Percentiles rank a stretch among this genome's conserved stretches.
Evolutionary conservation across 1,139 yeast genomes (phyloP).

Genomic region (Debaryomyces robertsiae): DNA sequence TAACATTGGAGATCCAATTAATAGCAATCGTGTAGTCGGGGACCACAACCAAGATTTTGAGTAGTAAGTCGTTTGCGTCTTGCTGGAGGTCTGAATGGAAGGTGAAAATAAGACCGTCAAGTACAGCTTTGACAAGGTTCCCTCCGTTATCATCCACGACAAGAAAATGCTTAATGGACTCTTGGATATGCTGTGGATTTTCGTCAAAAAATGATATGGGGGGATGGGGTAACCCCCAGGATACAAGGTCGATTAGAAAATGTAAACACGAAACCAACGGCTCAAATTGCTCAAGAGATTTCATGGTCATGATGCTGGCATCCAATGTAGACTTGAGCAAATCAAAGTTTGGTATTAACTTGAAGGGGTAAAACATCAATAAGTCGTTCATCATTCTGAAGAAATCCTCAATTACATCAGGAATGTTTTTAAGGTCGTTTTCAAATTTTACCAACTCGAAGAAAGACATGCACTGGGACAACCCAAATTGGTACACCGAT

Average conservation of each 20-base stretch:
- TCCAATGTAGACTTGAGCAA: constrained; percentile 61
- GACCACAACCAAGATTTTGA: constrained; percentile 63
- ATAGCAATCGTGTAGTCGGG: constrained; percentile 45
- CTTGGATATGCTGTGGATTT: constrained; percentile 49
- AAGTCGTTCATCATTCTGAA: constrained; percentile 83
- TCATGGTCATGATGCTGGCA: constrained; percentile 59
- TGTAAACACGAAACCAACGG: constrained; percentile 73
- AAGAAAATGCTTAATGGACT: constrained; percentile 43
- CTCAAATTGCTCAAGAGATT: constrained; percentile 63
- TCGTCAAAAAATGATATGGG: constrained; percentile 72
- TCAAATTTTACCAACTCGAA: constrained; percentile 33
- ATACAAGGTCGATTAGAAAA: constrained; percentile 72
- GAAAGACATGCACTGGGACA: constrained; percentile 47
- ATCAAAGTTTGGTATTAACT: constrained; percentile 58
- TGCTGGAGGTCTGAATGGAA: constrained; percentile 72
- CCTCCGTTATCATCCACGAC: constrained; percentile 57
- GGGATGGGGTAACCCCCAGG: constrained; percentile 82
- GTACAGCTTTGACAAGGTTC: constrained; percentile 52
- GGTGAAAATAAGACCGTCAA: constrained; percentile 69
- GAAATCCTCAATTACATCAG: constrained; percentile 86
- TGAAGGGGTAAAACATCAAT: constrained; percentile 73
- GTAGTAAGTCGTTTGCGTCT: constrained; percentile 75
- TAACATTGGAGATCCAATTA: constrained; percentile 62
- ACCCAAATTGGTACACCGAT: constrained; percentile 51
- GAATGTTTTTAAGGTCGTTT: constrained; percentile 45